Percentiles rank a stretch among this genome's conserved stretches.
Evolutionary conservation across 306 rosid species (phyloP).

Genomic region (Rosa persica): DNA sequence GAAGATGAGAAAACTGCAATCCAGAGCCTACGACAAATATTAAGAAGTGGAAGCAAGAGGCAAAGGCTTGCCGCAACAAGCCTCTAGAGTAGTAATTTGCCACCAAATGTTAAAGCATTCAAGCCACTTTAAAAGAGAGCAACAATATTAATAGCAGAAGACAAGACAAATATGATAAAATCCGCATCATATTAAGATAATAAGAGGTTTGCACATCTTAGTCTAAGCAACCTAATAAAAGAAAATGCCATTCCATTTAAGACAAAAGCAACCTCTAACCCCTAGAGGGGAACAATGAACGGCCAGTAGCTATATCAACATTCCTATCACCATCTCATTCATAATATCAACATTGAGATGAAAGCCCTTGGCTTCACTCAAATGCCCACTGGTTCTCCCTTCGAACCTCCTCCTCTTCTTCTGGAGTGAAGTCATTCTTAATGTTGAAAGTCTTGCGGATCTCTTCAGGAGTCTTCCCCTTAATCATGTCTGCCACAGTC

Average conservation of each 20-base stretch:
- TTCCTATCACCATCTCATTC: not conserved
- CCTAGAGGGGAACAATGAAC: not conserved
- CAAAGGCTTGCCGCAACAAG: not conserved
- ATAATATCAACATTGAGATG: not conserved
- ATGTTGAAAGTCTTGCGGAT: slow-evolving; percentile 31
- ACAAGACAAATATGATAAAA: not conserved
- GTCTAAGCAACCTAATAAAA: not conserved
- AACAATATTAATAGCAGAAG: not conserved
- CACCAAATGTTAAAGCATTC: too few species aligned
- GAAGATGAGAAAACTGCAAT: too few species aligned
- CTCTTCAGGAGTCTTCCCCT: slow-evolving; percentile 22
- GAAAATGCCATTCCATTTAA: not conserved
- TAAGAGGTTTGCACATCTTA: not conserved
- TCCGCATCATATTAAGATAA: not conserved
- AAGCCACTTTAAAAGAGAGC: too few species aligned
- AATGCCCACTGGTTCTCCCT: slow-evolving; percentile 23
- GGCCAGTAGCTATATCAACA: not conserved
- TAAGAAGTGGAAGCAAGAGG: not conserved
- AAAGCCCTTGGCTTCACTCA: not conserved
- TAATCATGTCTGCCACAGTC: slow-evolving; percentile 25
- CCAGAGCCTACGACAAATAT: too few species aligned
- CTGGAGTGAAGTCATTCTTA: slow-evolving; percentile 32
- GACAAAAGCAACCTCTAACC: not conserved
- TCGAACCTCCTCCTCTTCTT: slow-evolving; percentile 33
- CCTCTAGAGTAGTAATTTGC: not conserved